Evolutionary conservation across 2,329 filamentous ascomycete genomes (phyloP), one percentile per base, ranked within the genome.

Genomic region (Lachnellula hyalina): DNA sequence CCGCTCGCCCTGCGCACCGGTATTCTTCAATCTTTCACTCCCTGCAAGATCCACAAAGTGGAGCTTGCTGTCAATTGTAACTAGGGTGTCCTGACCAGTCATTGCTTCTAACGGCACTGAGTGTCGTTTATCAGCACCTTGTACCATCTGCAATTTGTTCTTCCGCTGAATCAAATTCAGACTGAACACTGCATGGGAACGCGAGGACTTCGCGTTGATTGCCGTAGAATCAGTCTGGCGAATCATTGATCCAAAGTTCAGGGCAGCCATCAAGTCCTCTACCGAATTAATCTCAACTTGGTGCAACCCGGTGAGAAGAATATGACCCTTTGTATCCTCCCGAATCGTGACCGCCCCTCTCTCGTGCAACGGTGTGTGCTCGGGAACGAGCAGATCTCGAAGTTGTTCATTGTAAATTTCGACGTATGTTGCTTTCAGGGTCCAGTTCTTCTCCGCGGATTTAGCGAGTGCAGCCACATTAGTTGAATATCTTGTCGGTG

Each of bases 341-440:
- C 94, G 88, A 60, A 99, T 97, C 2, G 85, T 87, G n/a, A 99
- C 92, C 32, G 80, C 79, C 50, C 80, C 80, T 57, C 94, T 85
- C 67, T 97, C 93, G 59, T 79, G 74, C 5, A 74, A 65, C 1
- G 87, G 83, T 0, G 86, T 81, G 46, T 84, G 73, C 46, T 96
- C 93, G 0, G 90, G 84, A 4, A 96, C 75, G 36, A 99, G 79
- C 15, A 99, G 79, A 76, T 99, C 94, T 64, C 94, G 86, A 32
- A 97, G 78, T 68, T 95, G 89, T 73, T 99, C 94, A 68, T 99
- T 97, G 76, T 99, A 99, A 61, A 99, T 99, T 77, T 97, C 83
- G 60, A 96, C 89, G 68, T 96, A 96, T 1, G 92, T 96, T 11
- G 93, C 94, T 71, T 89, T 96, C 66, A 99, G 76, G 51, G 90